These are phyloP conservation scores for Thermoascus crustaceus DNA, from an alignment of 2,329 filamentous ascomycete genomes.

Conservation along the genomic window DNA sequence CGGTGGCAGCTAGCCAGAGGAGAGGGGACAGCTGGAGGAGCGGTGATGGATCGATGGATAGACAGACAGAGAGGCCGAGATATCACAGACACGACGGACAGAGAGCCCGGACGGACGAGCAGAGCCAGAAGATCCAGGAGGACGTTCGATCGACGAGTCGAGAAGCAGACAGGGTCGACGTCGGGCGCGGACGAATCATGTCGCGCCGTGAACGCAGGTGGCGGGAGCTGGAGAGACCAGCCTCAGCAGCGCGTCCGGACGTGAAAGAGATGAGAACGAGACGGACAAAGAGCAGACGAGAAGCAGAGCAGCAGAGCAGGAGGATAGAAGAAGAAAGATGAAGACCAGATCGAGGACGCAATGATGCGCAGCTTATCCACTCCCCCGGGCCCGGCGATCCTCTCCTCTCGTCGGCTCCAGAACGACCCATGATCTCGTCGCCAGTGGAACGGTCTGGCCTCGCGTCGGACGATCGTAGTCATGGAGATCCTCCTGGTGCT, in stretches of 20 bases:
- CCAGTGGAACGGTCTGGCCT: no score
- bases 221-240: neutral
- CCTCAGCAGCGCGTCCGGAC: constrained; percentile 3
- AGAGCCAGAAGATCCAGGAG: no score
- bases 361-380: no score
- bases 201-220: neutral
- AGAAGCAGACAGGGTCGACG: neutral
- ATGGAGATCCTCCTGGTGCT: no score
- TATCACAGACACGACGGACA: no score
- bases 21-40: neutral
- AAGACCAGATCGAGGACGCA: constrained; percentile 2
- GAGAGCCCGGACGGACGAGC: no score
- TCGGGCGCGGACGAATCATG: neutral
- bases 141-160: neutral
- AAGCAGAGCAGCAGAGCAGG: constrained; percentile 7
- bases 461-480: no score
- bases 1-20: neutral
- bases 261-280: constrained; percentile 6
- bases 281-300: constrained; percentile 2
- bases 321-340: constrained; percentile 6
- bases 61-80: no score
- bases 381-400: no score
- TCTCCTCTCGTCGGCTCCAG: neutral
- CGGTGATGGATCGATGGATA: no score
- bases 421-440: constrained; percentile 5